Percentiles rank a stretch among this genome's conserved stretches.
Evolutionary conservation across 805 yeast species (phyloP).

Genomic region (Yamadazyma philogaea): DNA sequence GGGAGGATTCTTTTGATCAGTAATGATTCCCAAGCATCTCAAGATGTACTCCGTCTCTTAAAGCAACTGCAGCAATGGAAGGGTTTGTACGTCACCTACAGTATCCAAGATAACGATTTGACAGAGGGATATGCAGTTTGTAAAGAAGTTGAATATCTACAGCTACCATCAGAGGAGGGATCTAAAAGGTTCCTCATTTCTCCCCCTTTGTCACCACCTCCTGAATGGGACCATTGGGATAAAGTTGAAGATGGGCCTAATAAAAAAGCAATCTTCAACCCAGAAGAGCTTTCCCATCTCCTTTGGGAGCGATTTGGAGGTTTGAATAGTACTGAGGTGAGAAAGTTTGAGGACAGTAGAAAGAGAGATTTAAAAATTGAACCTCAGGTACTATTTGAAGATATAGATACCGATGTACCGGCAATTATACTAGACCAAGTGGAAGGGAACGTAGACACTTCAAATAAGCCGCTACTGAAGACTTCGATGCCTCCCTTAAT

Average conservation of each 20-base stretch:
- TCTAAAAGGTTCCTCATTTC: conserved; percentile 40
- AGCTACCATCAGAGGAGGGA: conserved; percentile 38
- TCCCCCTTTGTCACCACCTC: conserved; percentile 44
- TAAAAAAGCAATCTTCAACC: conserved; percentile 31
- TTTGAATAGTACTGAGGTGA: conserved; percentile 31
- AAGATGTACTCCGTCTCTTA: conserved; percentile 19
- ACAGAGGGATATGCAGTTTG: conserved; percentile 11
- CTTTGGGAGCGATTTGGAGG: conserved; percentile 46
- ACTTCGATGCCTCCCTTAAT: conserved; percentile 35
- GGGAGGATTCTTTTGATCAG: conserved; percentile 35
- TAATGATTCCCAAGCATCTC: conserved; percentile 21
- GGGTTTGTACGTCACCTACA: conserved; percentile 23
- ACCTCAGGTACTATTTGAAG: conserved; percentile 37
- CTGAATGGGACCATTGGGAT: conserved; percentile 44
- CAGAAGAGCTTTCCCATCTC: conserved; percentile 39
- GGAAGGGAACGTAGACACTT: conserved; percentile 7
- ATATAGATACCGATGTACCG: conserved; percentile 37
- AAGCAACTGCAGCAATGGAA: conserved; percentile 16
- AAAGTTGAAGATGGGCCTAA: conserved; percentile 42
- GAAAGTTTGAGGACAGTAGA: conserved; percentile 21
- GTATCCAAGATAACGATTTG: conserved; percentile 32
- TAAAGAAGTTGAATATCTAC: conserved; percentile 28
- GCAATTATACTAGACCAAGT: conserved; percentile 38
- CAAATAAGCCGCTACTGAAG: conserved; percentile 22
- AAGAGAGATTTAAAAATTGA: conserved; percentile 22